phyloP scores from a whole-genome alignment of 2,329 filamentous ascomycete species.

The Aspergillus sp. region DNA sequence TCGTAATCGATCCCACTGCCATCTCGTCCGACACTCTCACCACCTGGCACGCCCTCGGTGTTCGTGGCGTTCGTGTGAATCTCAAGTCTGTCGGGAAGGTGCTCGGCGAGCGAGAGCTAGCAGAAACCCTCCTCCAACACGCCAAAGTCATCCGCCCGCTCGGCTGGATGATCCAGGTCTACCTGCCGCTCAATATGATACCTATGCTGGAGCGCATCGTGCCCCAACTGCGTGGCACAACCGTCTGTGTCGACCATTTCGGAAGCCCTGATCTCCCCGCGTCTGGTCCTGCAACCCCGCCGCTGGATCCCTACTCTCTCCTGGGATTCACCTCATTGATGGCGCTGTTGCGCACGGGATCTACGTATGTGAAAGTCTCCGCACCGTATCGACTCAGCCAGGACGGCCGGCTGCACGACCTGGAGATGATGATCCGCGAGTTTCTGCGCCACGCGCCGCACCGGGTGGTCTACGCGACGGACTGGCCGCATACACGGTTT shows the following conservation, averaged over 20 bases:
- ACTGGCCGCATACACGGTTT: conserved; percentile 65
- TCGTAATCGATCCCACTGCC: conserved; percentile 52
- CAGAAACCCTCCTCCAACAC: conserved; percentile 44
- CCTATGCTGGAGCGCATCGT: conserved; percentile 50
- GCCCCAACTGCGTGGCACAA: conserved; percentile 46
- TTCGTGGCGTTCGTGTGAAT: conserved; percentile 60
- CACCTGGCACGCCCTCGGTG: conserved; percentile 57
- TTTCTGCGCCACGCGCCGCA: conserved; percentile 46
- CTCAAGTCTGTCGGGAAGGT: conserved; percentile 52
- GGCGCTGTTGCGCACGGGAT: conserved; percentile 45
- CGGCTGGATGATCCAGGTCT: conserved; percentile 59
- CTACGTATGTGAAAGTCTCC: conserved; percentile 58
- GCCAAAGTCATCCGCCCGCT: conserved; percentile 50
- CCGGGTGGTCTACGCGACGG: conserved; percentile 57
- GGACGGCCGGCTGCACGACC: conserved; percentile 42
- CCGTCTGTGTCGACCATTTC: conserved; percentile 60
- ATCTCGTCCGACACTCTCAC: conserved; percentile 40
- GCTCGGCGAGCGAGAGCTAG: conserved; percentile 42
- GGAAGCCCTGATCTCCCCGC: conserved; percentile 46
- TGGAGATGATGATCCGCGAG: conserved; percentile 50
- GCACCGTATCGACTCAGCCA: conserved; percentile 56
- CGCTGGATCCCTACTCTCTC: conserved; percentile 45
- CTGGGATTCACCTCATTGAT: conserved; percentile 51
- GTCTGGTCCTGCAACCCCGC: conserved; percentile 10
- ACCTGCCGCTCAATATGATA: conserved; percentile 53